These are phyloP conservation scores for Boletus rufocinnamomeus DNA, from an alignment of 768 basidiomycete species.

Conservation along the genomic window DNA sequence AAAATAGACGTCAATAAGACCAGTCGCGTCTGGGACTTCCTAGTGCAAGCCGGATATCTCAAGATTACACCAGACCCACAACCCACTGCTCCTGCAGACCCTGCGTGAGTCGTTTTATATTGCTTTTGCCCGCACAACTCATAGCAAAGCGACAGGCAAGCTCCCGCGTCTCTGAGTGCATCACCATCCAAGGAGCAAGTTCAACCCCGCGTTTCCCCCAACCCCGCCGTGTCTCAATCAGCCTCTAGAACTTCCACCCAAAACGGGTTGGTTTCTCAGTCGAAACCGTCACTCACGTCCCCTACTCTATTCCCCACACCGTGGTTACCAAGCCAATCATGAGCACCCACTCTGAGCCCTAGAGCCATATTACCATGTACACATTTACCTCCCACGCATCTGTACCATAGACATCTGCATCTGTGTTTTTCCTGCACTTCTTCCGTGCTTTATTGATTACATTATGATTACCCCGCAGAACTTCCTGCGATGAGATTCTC, in stretches of 20 bases:
- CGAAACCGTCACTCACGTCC: constrained; percentile 24
- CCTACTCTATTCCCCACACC: constrained; percentile 26
- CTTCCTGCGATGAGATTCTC: constrained; percentile 38
- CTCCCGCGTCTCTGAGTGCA: constrained; percentile 14
- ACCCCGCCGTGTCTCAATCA: constrained; percentile 13
- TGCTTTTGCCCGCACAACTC: background rate
- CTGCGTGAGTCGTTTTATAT: constrained; percentile 34
- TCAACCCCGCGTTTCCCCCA: constrained; percentile 18
- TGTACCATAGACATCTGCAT: constrained; percentile 35
- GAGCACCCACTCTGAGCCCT: background rate
- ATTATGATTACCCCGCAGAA: constrained; percentile 10
- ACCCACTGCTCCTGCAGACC: constrained; percentile 37
- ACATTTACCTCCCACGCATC: constrained; percentile 18
- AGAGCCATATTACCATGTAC: constrained; percentile 2
- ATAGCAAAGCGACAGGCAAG: constrained; percentile 15
- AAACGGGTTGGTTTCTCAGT: constrained; percentile 19
- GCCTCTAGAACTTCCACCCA: constrained; percentile 15
- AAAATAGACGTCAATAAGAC: constrained; percentile 95
- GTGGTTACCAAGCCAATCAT: constrained; percentile 25
- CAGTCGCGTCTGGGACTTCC: constrained; percentile 89
- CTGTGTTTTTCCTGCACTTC: constrained; percentile 4
- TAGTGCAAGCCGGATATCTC: constrained; percentile 82
- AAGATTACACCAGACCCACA: constrained; percentile 61
- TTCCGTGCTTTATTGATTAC: constrained; percentile 11
- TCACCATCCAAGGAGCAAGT: constrained; percentile 33